Conservation (phyloP, 805 yeast genomes). For the Sugiyamaella marilandica region DNA sequence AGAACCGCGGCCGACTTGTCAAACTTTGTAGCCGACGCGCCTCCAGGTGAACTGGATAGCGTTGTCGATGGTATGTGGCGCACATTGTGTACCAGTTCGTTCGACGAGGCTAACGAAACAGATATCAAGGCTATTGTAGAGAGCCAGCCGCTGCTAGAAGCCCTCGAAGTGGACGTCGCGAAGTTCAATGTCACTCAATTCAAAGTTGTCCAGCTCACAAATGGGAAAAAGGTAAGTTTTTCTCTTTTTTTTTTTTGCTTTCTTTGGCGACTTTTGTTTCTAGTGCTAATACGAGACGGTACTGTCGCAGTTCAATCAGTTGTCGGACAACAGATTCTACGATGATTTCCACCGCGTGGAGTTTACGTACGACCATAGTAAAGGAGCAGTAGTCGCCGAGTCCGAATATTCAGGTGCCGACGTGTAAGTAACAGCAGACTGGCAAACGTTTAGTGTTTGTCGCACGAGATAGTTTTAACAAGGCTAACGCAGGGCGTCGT, state of each 20-base stretch:
- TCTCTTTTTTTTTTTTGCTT: background rate
- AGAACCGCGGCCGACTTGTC: constrained; percentile 23
- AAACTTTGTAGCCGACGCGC: constrained; percentile 44
- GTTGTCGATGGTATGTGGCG: constrained; percentile 34
- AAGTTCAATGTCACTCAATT: constrained; percentile 40
- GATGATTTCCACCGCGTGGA: constrained; percentile 40
- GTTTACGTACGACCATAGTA: constrained; percentile 29
- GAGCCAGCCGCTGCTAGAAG: constrained; percentile 33
- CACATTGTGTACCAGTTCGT: too few species aligned
- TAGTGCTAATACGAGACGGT: constrained; percentile 29
- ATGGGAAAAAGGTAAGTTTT: constrained; percentile 17
- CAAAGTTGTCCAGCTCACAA: constrained; percentile 33
- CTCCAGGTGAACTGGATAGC: constrained; percentile 46
- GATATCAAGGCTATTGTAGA: constrained; percentile 45
- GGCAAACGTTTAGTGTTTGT: background rate
- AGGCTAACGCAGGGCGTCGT: background rate
- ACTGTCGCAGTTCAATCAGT: constrained; percentile 46
- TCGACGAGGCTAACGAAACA: constrained; percentile 3
- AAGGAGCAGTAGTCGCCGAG: constrained; percentile 11
- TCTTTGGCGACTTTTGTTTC: background rate
- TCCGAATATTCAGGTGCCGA: background rate
- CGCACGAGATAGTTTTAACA: background rate
- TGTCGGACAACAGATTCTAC: constrained; percentile 43
- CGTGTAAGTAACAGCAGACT: background rate
- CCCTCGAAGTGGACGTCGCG: constrained; percentile 34